A percentile compares a stretch with the other conserved stretches of the same genome.
These are phyloP conservation scores for Amanita rimosa DNA, from an alignment of 768 basidiomycete species.

Conservation along the genomic window DNA sequence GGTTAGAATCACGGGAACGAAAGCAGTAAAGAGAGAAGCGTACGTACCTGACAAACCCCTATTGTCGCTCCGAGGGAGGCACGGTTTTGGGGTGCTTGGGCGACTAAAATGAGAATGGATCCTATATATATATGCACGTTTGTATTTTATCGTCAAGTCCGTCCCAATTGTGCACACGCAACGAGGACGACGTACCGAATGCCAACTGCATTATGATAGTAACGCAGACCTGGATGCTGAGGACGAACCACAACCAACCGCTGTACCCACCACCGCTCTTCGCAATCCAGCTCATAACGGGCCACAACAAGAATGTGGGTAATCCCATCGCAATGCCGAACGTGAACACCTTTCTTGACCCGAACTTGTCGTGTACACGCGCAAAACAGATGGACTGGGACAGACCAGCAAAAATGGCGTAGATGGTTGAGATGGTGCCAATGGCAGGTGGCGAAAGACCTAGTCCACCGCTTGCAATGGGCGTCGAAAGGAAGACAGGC, in stretches of 20 bases:
- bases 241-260: not conserved
- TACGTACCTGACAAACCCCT: not conserved
- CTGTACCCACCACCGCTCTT: not conserved
- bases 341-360: constrained; percentile 39
- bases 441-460: constrained; percentile 45
- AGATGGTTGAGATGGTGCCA: constrained; percentile 40
- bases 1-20: not conserved
- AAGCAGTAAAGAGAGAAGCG: not conserved
- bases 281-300: constrained; percentile 15
- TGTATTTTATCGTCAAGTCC: not conserved
- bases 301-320: constrained; percentile 35
- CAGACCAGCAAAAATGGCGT: constrained; percentile 41
- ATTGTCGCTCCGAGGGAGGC: not conserved
- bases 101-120: not conserved
- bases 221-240: not conserved
- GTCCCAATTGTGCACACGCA: not conserved
- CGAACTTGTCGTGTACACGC: constrained; percentile 31
- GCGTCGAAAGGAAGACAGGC: constrained; percentile 57
- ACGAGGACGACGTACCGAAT: not conserved
- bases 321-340: constrained; percentile 27
- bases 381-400: constrained; percentile 47
- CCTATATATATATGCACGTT: not conserved
- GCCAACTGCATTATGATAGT: not conserved
- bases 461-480: constrained; percentile 48
- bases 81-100: not conserved